Conservation (phyloP, 768 basidiomycete genomes). For the Rhizopogon roseolus region DNA sequence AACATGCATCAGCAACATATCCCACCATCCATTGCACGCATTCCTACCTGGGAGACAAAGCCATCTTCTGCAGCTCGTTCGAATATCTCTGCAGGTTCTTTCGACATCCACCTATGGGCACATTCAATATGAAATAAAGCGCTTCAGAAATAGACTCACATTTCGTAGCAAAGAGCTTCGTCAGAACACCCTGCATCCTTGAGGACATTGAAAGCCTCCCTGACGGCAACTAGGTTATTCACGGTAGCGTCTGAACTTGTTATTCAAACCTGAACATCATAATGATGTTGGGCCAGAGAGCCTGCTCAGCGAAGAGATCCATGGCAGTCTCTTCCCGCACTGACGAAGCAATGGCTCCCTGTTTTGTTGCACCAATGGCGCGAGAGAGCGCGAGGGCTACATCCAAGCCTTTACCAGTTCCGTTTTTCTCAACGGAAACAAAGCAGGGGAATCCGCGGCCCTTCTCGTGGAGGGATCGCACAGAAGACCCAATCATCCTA, state of each 20-base stretch:
- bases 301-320: slow-evolving; percentile 65
- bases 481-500: slow-evolving; percentile 67
- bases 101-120: slow-evolving; percentile 60
- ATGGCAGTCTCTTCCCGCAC: slow-evolving; percentile 60
- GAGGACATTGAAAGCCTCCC: slow-evolving; percentile 56
- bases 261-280: slow-evolving; percentile 46
- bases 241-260: neutral
- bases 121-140: neutral
- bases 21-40: neutral
- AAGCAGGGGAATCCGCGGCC: slow-evolving; percentile 62
- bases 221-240: slow-evolving; percentile 14
- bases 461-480: slow-evolving; percentile 55
- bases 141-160: slow-evolving; percentile 30
- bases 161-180: slow-evolving; percentile 62
- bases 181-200: slow-evolving; percentile 64
- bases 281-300: slow-evolving; percentile 65
- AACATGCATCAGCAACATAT: neutral
- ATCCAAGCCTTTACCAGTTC: slow-evolving; percentile 41
- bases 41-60: slow-evolving; percentile 48
- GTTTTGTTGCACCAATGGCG: slow-evolving; percentile 57
- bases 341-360: slow-evolving; percentile 59
- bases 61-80: slow-evolving; percentile 65
- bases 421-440: slow-evolving; percentile 60
- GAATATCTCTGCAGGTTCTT: slow-evolving; percentile 66
- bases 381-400: slow-evolving; percentile 50